Evolutionary conservation across 768 basidiomycete genomes (phyloP).

Genomic region (Crepidotus variabilis): DNA sequence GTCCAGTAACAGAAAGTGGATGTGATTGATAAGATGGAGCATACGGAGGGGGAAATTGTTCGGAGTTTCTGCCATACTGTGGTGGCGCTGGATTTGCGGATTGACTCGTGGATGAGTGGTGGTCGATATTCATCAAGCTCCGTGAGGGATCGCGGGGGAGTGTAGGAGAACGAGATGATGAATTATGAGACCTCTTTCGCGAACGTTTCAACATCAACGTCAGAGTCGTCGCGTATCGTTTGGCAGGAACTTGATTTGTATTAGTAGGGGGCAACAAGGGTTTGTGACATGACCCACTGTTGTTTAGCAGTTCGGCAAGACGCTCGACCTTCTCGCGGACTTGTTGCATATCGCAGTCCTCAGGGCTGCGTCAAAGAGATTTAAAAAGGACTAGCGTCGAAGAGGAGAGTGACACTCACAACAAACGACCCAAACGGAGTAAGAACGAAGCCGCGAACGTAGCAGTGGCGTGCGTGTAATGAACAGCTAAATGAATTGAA

Average conservation of each 20-base stretch:
- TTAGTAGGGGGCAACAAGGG: background rate
- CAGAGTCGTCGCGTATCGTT: conserved; percentile 86
- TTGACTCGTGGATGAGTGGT: conserved; percentile 14
- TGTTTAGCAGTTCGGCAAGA: conserved; percentile 69
- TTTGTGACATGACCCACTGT: conserved; percentile 48
- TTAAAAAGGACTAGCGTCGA: conserved; percentile 1
- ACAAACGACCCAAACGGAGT: conserved; percentile 79
- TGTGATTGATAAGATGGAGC: conserved; percentile 33
- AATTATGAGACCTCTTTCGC: conserved; percentile 54
- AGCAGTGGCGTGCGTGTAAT: conserved; percentile 88
- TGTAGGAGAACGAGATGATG: conserved; percentile 60
- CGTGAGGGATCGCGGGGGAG: conserved; percentile 52
- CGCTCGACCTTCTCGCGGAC: conserved; percentile 78
- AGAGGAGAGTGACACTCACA: conserved; percentile 46
- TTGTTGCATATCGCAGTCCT: conserved; percentile 73
- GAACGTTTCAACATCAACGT: conserved; percentile 85
- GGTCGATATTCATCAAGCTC: conserved; percentile 43
- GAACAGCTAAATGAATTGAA: conserved; percentile 56
- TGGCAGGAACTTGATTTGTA: conserved; percentile 72
- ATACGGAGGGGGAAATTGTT: conserved; percentile 57
- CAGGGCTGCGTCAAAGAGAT: conserved; percentile 51
- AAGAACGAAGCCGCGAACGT: conserved; percentile 92
- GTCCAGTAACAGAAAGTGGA: conserved; percentile 26
- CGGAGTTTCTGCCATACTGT: conserved; percentile 28
- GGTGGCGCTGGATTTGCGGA: conserved; percentile 30